Base-by-base conservation (phyloP, 1,284 basidiomycete species). In the Marasmius fiardii region DNA sequence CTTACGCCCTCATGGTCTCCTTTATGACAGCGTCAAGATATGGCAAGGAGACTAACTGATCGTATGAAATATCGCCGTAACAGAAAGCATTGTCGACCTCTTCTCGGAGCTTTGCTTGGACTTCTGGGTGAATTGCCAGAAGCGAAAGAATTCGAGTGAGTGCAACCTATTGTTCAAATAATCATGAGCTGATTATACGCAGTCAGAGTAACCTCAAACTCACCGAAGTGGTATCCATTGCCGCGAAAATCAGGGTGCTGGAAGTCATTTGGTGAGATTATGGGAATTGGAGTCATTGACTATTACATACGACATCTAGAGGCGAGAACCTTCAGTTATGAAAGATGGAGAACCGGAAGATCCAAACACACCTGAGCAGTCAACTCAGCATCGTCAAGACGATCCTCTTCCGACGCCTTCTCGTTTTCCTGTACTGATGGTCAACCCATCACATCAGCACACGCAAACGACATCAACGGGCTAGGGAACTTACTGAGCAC, bases 401-500 rank as follows among this genome's bases (percentile, higher is more conserved):
- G 63, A 52, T 73, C 71, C 52, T 67, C 67, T 11, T 66, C 65
- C 0, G 62, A 52, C 3, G 70, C 69, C 28, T 65, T 60, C 58
- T 65, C 65, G 49, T 73, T 73, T 14, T 64, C 68, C 55, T 61
- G 67, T 62, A 73, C 71, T 73, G 39, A 34, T 41, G 31, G 35
- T 31, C 10, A 26, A 39, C 33, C 28, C 16, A 33, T 18, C 5
- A 37, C 21, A 21, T 24, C 5, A 41, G 44, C 1, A 4, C 47
- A 31, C 58, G 1, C 55, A 5, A 16, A 41, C 28, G 33, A 44
- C 18, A 20, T 4, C n/a, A n/a, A 35, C 28, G 18, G 5, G 3
- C 28, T 4, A 10, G 10, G 10, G 10, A 26, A 66, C 73, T 24
- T 59, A 76, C 77, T 67, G 11, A 81, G 61, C 51, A 75, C 70